These are phyloP conservation scores for Leccinum pellstonianum DNA, from an alignment of 768 basidiomycete genomes.

Conservation along the genomic window DNA sequence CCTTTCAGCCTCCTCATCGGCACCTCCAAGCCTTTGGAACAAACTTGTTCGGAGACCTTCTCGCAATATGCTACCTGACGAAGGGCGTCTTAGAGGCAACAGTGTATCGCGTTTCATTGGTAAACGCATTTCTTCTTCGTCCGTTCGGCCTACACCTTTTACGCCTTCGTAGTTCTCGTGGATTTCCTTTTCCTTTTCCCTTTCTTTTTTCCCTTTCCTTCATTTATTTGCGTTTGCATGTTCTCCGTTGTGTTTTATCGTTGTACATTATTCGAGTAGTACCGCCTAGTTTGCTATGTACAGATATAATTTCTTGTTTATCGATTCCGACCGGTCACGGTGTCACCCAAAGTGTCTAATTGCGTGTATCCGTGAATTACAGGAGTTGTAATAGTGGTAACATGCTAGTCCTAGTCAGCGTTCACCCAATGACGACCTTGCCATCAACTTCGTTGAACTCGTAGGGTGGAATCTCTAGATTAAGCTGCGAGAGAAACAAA, in stretches of 20 bases:
- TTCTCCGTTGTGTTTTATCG: neutral
- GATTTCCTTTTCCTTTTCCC: neutral
- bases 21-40: constrained; percentile 24
- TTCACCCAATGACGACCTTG: constrained; percentile 84
- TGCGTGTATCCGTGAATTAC: constrained; percentile 22
- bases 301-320: too few relatives aligned
- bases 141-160: constrained; percentile 4
- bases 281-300: neutral
- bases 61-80: constrained; percentile 10
- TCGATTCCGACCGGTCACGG: neutral
- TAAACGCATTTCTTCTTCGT: constrained; percentile 11
- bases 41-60: constrained; percentile 21
- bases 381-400: constrained; percentile 13
- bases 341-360: constrained; percentile 24
- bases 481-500: constrained; percentile 52
- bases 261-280: neutral
- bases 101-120: constrained; percentile 25
- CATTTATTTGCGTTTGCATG: neutral
- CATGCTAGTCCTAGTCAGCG: neutral
- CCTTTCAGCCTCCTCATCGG: constrained; percentile 6
- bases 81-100: constrained; percentile 15
- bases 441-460: constrained; percentile 84
- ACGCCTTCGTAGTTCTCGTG: neutral
- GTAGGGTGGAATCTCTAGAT: constrained; percentile 90
- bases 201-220: neutral